A percentile compares a stretch with the other conserved stretches of the same genome.
Conservation (phyloP, 2,329 filamentous ascomycete genomes). For the Ophiostoma pallidulum region DNA sequence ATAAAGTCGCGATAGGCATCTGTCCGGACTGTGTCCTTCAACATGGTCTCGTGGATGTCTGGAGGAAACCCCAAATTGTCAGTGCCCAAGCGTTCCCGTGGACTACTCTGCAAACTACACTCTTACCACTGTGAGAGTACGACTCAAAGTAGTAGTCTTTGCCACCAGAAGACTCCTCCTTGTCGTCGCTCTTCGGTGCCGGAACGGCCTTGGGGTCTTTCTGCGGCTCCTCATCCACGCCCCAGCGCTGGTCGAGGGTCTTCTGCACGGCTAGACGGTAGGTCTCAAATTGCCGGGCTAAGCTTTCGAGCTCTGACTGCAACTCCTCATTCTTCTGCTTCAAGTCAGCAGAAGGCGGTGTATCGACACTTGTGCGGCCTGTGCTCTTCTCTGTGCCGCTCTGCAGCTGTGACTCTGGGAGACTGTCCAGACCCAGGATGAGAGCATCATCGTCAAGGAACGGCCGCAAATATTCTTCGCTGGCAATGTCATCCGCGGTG, state of each 20-base stretch:
- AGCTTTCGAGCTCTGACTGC: slow-evolving; percentile 49
- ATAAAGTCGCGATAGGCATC: slow-evolving; percentile 93
- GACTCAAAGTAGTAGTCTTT: slow-evolving; percentile 51
- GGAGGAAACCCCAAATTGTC: background rate
- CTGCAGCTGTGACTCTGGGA: slow-evolving; percentile 32
- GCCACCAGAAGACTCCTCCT: slow-evolving; percentile 27
- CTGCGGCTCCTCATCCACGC: slow-evolving; percentile 39
- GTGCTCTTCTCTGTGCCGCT: slow-evolving; percentile 27
- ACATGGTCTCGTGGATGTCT: slow-evolving; percentile 94
- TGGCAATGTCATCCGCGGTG: slow-evolving; percentile 52
- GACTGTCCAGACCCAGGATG: slow-evolving; percentile 77
- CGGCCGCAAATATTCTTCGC: slow-evolving; percentile 74
- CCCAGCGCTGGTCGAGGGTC: slow-evolving; percentile 57
- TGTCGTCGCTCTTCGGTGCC: slow-evolving; percentile 19
- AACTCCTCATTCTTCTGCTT: slow-evolving; percentile 45
- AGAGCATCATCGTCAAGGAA: slow-evolving; percentile 83
- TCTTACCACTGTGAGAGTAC: slow-evolving; percentile 51
- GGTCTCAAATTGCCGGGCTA: slow-evolving; percentile 53
- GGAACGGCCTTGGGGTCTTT: slow-evolving; percentile 17
- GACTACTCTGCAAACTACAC: too few species aligned
- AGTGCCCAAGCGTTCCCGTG: too few species aligned
- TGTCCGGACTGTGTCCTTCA: slow-evolving; percentile 81
- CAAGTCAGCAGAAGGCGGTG: slow-evolving; percentile 19
- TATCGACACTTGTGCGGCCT: background rate
- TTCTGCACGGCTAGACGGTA: slow-evolving; percentile 57